Evolutionary conservation across 306 rosid genomes (phyloP), one percentile per base, ranked within the genome.

Genomic region (Medicago lupulina): DNA sequence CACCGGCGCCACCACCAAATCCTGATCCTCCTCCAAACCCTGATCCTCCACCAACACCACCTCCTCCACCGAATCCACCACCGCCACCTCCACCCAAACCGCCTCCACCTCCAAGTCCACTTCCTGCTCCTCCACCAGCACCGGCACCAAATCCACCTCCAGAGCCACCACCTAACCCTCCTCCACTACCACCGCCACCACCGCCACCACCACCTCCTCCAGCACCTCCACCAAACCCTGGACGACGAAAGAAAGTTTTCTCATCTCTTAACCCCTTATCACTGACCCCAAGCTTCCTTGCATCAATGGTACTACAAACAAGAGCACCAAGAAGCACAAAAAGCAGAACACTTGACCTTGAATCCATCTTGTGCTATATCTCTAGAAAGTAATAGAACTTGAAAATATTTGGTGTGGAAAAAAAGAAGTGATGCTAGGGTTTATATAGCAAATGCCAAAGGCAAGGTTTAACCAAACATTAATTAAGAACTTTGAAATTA

Each of bases 141-240:
- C 31, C 31, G 4, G 31, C 31, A 53, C 87, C 87, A 73, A 84
- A 84, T n/a, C 87, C 87, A 5, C 67, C 75, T 67, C 87, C 87
- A 0, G 78, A 21, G 6, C 85, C 84, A 19, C 78, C 85, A 23
- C 87, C 87, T 61, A 84, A 49, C 0, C 87, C 88, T 70, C 63
- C 84, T 9, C 84, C 92, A 25, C 65, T 83, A 0, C 88, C 88
- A 14, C 76, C 86, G 0, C 88, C 88, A 2, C 83, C 86, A 12
- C 90, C 88, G 13, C 83, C 80, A 0, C 92, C 89, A 2, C 90
- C 91, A 0, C 96, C 96, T 1, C 91, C 89, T 5, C 96, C 96
- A 0, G 76, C 44, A 3, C 91, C 88, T 8, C 88, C 88, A 5
- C 86, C 89, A 9, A 71, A 38, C 53, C 85, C 85, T 40, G 83